Percentiles rank a stretch among this genome's conserved stretches.
Evolutionary conservation across 768 basidiomycete genomes (phyloP).

Genomic region (Tephrocybe sp.): DNA sequence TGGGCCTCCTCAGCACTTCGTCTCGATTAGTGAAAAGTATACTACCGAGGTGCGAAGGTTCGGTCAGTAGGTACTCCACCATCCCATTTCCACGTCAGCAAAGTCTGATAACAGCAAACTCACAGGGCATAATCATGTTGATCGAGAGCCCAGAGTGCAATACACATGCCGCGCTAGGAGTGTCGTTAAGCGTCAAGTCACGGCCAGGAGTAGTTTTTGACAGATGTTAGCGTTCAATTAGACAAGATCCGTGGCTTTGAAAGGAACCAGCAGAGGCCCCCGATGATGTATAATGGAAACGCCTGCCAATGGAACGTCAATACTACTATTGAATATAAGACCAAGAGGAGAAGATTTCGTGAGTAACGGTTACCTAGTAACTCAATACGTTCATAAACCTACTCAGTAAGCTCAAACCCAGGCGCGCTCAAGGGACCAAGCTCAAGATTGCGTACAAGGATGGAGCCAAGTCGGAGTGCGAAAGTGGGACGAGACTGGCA

Average conservation of each 20-base stretch:
- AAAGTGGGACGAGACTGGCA: neutral
- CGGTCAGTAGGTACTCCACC: conserved; percentile 11
- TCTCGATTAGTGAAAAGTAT: conserved; percentile 78
- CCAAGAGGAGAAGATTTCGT: too few relatives aligned
- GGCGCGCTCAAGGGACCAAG: too few relatives aligned
- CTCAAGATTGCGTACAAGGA: too few relatives aligned
- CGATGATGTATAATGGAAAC: neutral
- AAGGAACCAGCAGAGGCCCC: neutral
- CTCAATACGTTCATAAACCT: too few relatives aligned
- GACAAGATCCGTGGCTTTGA: conserved; percentile 27
- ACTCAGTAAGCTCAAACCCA: too few relatives aligned
- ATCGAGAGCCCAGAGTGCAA: conserved; percentile 74
- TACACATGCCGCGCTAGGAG: conserved; percentile 53
- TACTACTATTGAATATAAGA: too few relatives aligned
- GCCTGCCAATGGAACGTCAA: too few relatives aligned
- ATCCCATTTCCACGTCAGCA: conserved; percentile 1
- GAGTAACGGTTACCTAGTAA: too few relatives aligned
- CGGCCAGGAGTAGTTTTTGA: neutral
- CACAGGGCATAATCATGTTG: conserved; percentile 80
- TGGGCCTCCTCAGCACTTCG: conserved; percentile 67
- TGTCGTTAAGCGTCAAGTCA: neutral
- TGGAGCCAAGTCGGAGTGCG: neutral
- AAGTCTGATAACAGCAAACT: conserved; percentile 28
- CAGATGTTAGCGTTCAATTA: neutral
- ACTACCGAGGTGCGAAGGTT: conserved; percentile 32